Conservation (phyloP, 2,329 filamentous ascomycete genomes). For the Colletotrichum trifolii region DNA sequence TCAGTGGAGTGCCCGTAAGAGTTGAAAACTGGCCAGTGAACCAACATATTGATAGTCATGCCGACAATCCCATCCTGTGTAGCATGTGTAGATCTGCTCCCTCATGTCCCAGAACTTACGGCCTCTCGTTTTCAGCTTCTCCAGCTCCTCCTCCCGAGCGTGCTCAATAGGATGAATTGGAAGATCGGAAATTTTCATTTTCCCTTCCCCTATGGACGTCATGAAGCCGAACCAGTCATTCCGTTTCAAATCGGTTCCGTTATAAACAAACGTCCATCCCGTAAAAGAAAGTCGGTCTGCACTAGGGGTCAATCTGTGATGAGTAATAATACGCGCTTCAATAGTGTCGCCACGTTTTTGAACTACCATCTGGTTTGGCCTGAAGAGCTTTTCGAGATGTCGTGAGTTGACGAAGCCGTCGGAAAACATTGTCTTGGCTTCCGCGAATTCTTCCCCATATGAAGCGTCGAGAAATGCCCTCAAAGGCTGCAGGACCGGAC, state of each 20-base stretch:
- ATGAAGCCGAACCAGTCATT: not conserved
- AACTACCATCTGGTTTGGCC: constrained; percentile 5
- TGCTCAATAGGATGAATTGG: not conserved
- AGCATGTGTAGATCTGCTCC: not conserved
- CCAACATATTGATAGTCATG: not conserved
- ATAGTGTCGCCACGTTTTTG: not conserved
- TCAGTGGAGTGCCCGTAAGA: not conserved
- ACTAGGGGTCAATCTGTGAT: too few relatives aligned
- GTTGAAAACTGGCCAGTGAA: not conserved
- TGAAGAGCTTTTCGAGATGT: constrained; percentile 9
- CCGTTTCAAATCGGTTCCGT: not conserved
- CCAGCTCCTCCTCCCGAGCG: not conserved
- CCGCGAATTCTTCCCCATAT: not conserved
- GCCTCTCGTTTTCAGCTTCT: not conserved
- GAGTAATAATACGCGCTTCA: not conserved
- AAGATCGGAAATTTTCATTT: not conserved
- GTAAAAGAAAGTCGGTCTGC: not conserved
- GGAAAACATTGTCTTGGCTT: not conserved
- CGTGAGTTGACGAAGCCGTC: not conserved
- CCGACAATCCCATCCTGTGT: constrained; percentile 6
- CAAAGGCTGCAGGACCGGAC: not conserved
- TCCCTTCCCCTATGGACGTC: not conserved
- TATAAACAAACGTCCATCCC: constrained; percentile 1
- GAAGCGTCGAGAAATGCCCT: not conserved
- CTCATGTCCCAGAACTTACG: constrained; percentile 10